phyloP scores from a whole-genome alignment of 352 stramenopile genomes.

The Elongisporangium prolatum region DNA sequence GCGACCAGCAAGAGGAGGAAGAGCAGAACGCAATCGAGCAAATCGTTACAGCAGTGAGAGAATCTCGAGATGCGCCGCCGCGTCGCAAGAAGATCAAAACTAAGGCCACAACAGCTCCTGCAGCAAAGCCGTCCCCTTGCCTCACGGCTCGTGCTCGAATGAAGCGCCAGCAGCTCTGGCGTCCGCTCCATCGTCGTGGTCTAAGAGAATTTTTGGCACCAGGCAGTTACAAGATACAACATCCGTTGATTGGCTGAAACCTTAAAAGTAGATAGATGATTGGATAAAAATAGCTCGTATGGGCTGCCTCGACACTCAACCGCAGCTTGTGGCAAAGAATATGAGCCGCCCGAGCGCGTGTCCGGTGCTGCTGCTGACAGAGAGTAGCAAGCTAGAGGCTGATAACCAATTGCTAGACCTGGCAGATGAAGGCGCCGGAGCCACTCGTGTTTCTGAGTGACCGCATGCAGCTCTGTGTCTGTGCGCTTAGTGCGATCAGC shows the following conservation, averaged over 20 bases:
- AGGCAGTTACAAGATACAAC: not conserved
- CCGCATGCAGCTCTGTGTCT: slow-evolving; percentile 41
- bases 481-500: slow-evolving; percentile 56
- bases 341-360: not conserved
- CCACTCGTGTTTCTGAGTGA: not conserved
- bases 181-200: slow-evolving; percentile 17
- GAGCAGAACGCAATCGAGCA: not conserved
- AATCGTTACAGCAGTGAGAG: not conserved
- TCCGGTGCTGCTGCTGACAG: not conserved
- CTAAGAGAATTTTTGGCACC: not conserved
- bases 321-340: not conserved
- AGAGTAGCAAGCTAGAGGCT: not conserved
- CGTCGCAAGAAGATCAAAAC: not conserved
- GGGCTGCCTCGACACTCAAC: not conserved
- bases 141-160: not conserved
- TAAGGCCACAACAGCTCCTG: no score
- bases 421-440: not conserved
- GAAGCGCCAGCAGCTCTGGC: slow-evolving; percentile 12
- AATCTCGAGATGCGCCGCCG: not conserved
- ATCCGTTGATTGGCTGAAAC: not conserved
- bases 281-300: slow-evolving; percentile 1
- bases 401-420: not conserved
- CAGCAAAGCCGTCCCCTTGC: not conserved
- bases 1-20: not conserved
- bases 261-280: slow-evolving; percentile 1